These are phyloP conservation scores for Colletotrichum nymphaeae DNA, from an alignment of 2,329 filamentous ascomycete genomes.

Conservation along the genomic window DNA sequence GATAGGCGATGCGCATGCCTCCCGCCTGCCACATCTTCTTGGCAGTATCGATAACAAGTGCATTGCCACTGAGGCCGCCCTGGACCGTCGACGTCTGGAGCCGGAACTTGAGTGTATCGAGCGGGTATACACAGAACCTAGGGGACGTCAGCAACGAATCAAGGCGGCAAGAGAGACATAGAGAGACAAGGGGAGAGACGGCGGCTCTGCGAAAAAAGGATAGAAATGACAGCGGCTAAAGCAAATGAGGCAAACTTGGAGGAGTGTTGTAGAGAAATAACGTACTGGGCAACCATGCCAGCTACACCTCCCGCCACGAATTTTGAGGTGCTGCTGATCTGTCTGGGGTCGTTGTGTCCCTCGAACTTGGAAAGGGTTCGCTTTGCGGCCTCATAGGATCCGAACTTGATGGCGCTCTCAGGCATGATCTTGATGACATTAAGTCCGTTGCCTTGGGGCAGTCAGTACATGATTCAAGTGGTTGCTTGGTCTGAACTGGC, in stretches of 20 bases:
- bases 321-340: conserved; percentile 85
- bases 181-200: not conserved
- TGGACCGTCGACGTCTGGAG: conserved; percentile 96
- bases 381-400: conserved; percentile 96
- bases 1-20: conserved; percentile 83
- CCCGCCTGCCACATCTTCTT: conserved; percentile 86
- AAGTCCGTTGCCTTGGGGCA: conserved; percentile 80
- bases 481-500: not conserved
- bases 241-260: not conserved
- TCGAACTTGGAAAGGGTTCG: conserved; percentile 86
- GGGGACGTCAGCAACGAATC: conserved; percentile 38
- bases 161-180: not conserved
- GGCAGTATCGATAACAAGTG: conserved; percentile 84
- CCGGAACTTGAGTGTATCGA: conserved; percentile 85
- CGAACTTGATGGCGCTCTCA: conserved; percentile 98
- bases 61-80: conserved; percentile 85
- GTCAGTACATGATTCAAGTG: conserved; percentile 7
- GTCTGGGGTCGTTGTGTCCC: conserved; percentile 84
- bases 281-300: conserved; percentile 92
- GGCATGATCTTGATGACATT: conserved; percentile 99
- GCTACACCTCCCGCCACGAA: conserved; percentile 92
- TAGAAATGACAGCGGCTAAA: not conserved
- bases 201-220: not conserved
- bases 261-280: conserved; percentile 21
- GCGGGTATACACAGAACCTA: conserved; percentile 91